Evolutionary conservation across 1,284 basidiomycete genomes (phyloP), one percentile per base, ranked within the genome.

Genomic region (Fomitopsis palustris): DNA sequence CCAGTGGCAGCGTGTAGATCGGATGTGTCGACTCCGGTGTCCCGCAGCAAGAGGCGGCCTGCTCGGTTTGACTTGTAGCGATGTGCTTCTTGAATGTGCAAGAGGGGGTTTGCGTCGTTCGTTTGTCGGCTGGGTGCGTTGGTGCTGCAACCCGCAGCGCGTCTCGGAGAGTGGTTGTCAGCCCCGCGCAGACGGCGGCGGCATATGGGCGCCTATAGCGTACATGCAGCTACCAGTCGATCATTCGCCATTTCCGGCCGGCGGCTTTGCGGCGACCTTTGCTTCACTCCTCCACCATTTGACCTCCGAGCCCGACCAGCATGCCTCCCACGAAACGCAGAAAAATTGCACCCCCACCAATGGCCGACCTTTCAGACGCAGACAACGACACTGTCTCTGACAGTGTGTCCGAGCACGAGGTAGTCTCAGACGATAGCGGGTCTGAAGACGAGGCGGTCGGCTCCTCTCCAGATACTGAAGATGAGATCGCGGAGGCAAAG

Each of bases 401-500:
- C n/a, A 21, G 19, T 21, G 49, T 33, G 31, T 35, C 49, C 14
- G 14, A 29, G 49, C 49, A 35, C 33, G 71, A 73, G 31, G 66
- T 69, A 41, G 69, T 70, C 43, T 72, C 71, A 29, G 69, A 65
- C 38, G 68, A 67, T 19, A 70, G 64, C 23, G 61, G 58, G 35
- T 67, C 67, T 12, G 64, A 33, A 23, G 70, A 72, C 53, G 72
- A 70, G 33, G 72, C 69, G 33, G 64, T 66, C 33, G 75, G 73
- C 41, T 68, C 68, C 41, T 72, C 70, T 25, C 70, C 70, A 29
- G 78, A 86, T 67, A 86, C 85, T 17, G 85, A 84, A 16, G 85
- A 87, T 63, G 87, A 90, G 67, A 84, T 90, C 54, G 77, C 78
- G 19, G 75, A 73, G 12, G 70, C 81, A 45, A 81, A 81, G 64